phyloP scores from a whole-genome alignment of 495 filamentous ascomycete species.

The Podospora comata region DNA sequence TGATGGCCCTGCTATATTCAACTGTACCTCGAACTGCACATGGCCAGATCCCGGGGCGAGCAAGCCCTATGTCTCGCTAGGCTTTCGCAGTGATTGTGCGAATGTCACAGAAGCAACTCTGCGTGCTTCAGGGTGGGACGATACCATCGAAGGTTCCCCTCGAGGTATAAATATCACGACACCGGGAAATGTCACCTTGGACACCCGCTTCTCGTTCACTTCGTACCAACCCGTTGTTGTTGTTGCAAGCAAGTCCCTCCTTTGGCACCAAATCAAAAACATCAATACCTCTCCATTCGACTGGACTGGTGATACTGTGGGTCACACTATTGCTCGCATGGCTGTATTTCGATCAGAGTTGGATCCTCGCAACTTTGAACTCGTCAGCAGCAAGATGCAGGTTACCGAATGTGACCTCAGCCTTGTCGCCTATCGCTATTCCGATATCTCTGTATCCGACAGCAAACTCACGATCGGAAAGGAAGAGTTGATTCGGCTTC shows the following conservation, averaged over 20 bases:
- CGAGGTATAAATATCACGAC: slow-evolving; percentile 4
- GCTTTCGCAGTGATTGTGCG: slow-evolving; percentile 13
- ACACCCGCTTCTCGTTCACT: background rate
- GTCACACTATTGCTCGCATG: slow-evolving; percentile 9
- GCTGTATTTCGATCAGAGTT: slow-evolving; percentile 6
- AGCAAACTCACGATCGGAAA: background rate
- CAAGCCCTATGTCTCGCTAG: slow-evolving; percentile 15
- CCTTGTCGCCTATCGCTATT: slow-evolving; percentile 14
- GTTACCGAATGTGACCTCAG: slow-evolving; percentile 12
- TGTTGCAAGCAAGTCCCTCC: background rate
- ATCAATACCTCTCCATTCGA: background rate
- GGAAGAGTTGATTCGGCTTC: slow-evolving; percentile 4
- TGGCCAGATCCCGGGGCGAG: slow-evolving; percentile 3
- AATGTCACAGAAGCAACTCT: slow-evolving; percentile 17
- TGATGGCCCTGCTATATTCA: slow-evolving; percentile 9
- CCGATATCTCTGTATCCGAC: slow-evolving; percentile 10
- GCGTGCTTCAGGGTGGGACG: background rate
- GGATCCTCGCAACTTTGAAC: background rate
- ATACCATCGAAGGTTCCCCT: background rate
- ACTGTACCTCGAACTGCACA: slow-evolving; percentile 17
- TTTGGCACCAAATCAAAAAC: background rate
- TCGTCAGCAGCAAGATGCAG: background rate
- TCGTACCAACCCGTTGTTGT: slow-evolving; percentile 12
- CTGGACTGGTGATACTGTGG: background rate
- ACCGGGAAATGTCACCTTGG: slow-evolving; percentile 9